Base-by-base conservation (phyloP, 495 filamentous ascomycete species). In the Penicillium canariense region DNA sequence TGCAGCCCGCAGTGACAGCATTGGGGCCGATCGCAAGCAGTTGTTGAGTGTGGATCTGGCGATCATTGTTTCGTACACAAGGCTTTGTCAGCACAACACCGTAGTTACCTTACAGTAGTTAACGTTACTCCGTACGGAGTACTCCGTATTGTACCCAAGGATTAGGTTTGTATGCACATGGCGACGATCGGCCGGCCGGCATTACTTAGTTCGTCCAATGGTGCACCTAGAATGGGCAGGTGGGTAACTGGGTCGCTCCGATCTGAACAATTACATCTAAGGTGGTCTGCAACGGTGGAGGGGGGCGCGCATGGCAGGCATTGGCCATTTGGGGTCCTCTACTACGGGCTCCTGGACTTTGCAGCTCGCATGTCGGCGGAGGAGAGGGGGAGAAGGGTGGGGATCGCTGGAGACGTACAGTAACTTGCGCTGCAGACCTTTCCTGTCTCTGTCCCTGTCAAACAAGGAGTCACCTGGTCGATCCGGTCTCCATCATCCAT, bases 311-410 rank as follows among this genome's bases (percentile, higher is more conserved):
- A 39, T 25, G 20, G 38, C 38, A 25, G 20, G 46, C 31, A 25
- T 48, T 30, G 46, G 46, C 28, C 28, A 48, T n/a, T 35, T 30
- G 46, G 46, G 46, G 23, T 35, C 18, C 18, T 48, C 23, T 30
- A 34, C n/a, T 17, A 32, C 30, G 30, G 30, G 12, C 12, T 32
- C 12, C 30, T 32, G 12, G 30, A 32, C 30, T 32, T 32, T 32
- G 30, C 6, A 12, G 30, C n/a, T n/a, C n/a, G n/a, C n/a, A n/a
- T n/a, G n/a, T n/a, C n/a, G n/a, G n/a, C n/a, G n/a, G n/a, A n/a
- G n/a, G n/a, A n/a, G n/a, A n/a, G n/a, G n/a, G n/a, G n/a, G n/a
- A n/a, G n/a, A n/a, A n/a, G n/a, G n/a, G n/a, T n/a, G n/a, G n/a
- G n/a, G n/a, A n/a, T n/a, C n/a, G n/a, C n/a, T n/a, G n/a, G n/a